These are phyloP conservation scores for Metschnikowia anglica DNA, from an alignment of 805 yeast species.

Conservation along the genomic window DNA sequence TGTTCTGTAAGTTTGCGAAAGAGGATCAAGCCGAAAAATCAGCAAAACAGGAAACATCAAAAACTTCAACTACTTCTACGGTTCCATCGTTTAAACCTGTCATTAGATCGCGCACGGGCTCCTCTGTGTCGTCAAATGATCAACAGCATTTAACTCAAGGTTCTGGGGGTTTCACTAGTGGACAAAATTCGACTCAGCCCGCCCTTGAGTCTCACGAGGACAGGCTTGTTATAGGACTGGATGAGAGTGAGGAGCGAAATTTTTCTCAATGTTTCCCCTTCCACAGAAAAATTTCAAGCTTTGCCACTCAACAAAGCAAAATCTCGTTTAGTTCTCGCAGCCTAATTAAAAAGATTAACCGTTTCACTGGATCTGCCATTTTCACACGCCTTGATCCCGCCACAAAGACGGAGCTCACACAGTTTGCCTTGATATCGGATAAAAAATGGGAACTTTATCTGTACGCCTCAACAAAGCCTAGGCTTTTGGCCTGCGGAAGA, in stretches of 20 bases:
- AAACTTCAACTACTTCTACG: not conserved
- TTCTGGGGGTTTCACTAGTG: not conserved
- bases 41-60: not conserved
- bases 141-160: too few relatives aligned
- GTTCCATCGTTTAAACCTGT: not conserved
- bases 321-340: slow-evolving; percentile 24
- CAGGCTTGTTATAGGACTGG: slow-evolving; percentile 13
- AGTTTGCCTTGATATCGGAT: slow-evolving; percentile 64
- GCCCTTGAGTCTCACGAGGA: slow-evolving; percentile 1
- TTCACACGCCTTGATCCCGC: slow-evolving; percentile 29
- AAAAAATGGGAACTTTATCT: slow-evolving; percentile 72
- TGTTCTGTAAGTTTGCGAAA: slow-evolving; percentile 42
- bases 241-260: slow-evolving; percentile 55
- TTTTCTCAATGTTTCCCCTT: slow-evolving; percentile 83
- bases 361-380: slow-evolving; percentile 34
- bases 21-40: slow-evolving; percentile 26
- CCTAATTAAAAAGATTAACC: slow-evolving; percentile 26
- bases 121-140: not conserved
- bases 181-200: not conserved
- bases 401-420: slow-evolving; percentile 56
- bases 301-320: slow-evolving; percentile 54
- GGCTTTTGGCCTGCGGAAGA: slow-evolving; percentile 63
- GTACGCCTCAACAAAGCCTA: slow-evolving; percentile 49
- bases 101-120: not conserved
- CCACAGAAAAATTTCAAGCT: slow-evolving; percentile 58